phyloP scores from a whole-genome alignment of 2,329 filamentous ascomycete species.

The Fusarium mexicanum region DNA sequence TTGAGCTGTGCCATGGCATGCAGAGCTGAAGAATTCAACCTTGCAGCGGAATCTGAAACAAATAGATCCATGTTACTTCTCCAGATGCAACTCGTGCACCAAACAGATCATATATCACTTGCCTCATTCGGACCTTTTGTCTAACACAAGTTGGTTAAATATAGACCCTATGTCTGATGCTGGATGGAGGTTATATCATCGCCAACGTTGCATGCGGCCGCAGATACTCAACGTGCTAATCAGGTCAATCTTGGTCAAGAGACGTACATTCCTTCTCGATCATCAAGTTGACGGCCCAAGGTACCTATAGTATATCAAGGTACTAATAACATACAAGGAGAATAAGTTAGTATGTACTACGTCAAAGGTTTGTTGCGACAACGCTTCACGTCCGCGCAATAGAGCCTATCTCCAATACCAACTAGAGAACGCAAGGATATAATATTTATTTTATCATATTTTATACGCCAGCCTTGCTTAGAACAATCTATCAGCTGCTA shows the following conservation, averaged over 20 bases:
- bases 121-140: not conserved
- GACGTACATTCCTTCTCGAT: too few relatives aligned
- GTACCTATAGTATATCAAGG: not conserved
- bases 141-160: not conserved
- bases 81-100: not conserved
- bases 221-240: not conserved
- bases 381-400: not conserved
- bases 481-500: not conserved
- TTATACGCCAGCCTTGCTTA: not conserved
- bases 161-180: not conserved
- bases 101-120: not conserved
- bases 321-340: not conserved
- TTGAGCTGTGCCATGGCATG: not conserved
- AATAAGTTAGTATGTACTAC: too few relatives aligned
- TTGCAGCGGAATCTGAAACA: constrained; percentile 16
- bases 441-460: not conserved
- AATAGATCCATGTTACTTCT: not conserved
- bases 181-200: not conserved
- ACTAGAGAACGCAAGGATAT: not conserved
- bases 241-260: not conserved
- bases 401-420: not conserved
- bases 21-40: constrained; percentile 1
- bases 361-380: not conserved
- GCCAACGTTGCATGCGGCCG: not conserved
- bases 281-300: not conserved